phyloP scores from a whole-genome alignment of 768 basidiomycete species.

The Boletus sp. region DNA sequence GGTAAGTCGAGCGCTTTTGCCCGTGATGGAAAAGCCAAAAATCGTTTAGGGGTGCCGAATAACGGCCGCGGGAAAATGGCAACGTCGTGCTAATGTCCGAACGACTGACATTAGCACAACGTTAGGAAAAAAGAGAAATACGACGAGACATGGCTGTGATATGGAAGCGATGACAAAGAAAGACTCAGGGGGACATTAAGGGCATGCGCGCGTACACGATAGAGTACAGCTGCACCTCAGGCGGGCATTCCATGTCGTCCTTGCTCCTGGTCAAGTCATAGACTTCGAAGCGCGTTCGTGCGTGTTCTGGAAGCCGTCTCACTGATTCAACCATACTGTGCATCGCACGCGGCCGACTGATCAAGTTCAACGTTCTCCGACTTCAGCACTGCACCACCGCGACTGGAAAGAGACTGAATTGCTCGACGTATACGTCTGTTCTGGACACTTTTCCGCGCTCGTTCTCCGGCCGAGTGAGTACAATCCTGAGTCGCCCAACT shows the following conservation, averaged over 20 bases:
- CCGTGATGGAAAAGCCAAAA: too few species aligned
- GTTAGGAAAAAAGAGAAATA: too few species aligned
- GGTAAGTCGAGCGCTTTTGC: too few species aligned
- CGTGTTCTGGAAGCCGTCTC: neutral
- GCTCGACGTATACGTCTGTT: slow-evolving; percentile 77
- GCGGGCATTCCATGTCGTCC: slow-evolving; percentile 75
- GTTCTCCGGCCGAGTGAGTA: slow-evolving; percentile 74
- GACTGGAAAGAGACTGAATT: slow-evolving; percentile 57
- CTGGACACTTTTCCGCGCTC: slow-evolving; percentile 81
- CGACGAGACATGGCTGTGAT: too few species aligned
- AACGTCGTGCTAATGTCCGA: too few species aligned
- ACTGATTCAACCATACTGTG: slow-evolving; percentile 46
- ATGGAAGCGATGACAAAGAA: too few species aligned
- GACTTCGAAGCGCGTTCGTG: slow-evolving; percentile 68
- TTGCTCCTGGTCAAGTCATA: slow-evolving; percentile 65
- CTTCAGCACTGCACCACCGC: slow-evolving; percentile 55
- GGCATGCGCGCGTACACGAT: slow-evolving; percentile 41
- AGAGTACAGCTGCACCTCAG: slow-evolving; percentile 50
- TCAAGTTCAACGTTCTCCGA: slow-evolving; percentile 67
- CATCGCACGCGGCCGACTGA: slow-evolving; percentile 71
- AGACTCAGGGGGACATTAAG: slow-evolving; percentile 69
- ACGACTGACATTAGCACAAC: too few species aligned
- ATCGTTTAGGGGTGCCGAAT: too few species aligned
- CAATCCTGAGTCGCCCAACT: slow-evolving; percentile 45
- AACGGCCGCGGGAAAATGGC: too few species aligned